These are phyloP conservation scores for Nemania sp. DNA, from an alignment of 2,329 filamentous ascomycete genomes.

Conservation along the genomic window DNA sequence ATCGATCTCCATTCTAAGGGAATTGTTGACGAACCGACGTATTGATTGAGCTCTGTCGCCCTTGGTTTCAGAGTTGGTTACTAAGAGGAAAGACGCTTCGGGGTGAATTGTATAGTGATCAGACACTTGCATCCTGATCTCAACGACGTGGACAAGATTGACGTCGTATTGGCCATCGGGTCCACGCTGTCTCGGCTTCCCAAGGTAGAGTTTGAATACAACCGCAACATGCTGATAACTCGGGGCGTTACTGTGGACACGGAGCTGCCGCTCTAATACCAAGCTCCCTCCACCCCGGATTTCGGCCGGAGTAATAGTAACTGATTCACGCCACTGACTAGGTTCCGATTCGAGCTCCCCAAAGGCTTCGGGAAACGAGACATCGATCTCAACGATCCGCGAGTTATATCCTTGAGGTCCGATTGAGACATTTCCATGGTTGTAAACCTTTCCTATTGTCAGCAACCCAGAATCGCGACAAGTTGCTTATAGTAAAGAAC, in stretches of 20 bases:
- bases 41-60: conserved; percentile 25
- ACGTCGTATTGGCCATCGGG: conserved; percentile 20
- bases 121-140: conserved; percentile 27
- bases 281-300: conserved; percentile 15
- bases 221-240: conserved; percentile 29
- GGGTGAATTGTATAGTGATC: conserved; percentile 21
- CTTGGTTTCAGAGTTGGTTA: conserved; percentile 27
- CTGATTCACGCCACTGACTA: conserved; percentile 23
- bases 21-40: conserved; percentile 27
- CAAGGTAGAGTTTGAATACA: conserved; percentile 26
- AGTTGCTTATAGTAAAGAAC: background rate
- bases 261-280: conserved; percentile 13
- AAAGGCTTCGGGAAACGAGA: conserved; percentile 26
- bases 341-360: conserved; percentile 29
- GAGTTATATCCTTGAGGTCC: conserved; percentile 22
- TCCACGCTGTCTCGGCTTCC: conserved; percentile 16
- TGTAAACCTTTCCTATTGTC: conserved; percentile 22
- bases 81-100: conserved; percentile 27
- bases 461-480: background rate
- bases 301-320: conserved; percentile 16
- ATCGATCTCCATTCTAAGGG: conserved; percentile 27
- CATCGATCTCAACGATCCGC: conserved; percentile 23
- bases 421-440: conserved; percentile 26
- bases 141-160: conserved; percentile 28
- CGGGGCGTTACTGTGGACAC: conserved; percentile 26